Conservation (phyloP, 306 rosid species). For the Dalbergia cochinchinensis region DNA sequence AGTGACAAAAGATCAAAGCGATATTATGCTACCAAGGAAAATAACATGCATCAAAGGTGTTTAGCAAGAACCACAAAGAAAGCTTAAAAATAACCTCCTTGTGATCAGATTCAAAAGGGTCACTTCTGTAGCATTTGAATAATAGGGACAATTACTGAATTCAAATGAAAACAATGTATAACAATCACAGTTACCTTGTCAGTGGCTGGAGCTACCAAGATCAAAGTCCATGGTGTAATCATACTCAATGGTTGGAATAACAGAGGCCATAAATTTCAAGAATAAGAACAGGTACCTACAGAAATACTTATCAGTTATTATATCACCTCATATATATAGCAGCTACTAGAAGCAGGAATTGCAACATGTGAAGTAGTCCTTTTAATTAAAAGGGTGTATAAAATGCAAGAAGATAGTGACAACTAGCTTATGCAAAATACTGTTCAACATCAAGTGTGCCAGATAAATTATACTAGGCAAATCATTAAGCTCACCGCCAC, state of each 20-base stretch:
- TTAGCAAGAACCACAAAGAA: not conserved
- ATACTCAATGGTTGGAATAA: constrained; percentile 95
- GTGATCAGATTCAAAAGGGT: too few species aligned
- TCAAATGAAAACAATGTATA: constrained; percentile 3
- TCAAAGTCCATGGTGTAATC: constrained; percentile 98
- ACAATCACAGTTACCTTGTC: constrained; percentile 53
- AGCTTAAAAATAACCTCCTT: too few species aligned
- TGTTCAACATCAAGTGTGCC: not conserved
- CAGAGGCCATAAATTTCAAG: constrained; percentile 97
- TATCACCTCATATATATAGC: constrained; percentile 1
- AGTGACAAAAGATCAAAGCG: not conserved
- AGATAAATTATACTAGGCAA: not conserved
- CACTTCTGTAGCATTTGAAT: too few species aligned
- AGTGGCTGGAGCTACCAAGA: constrained; percentile 90
- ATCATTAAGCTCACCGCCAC: not conserved
- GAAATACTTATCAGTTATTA: constrained; percentile 5
- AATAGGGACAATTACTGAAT: not conserved
- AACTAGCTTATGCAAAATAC: not conserved
- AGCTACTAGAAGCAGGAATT: constrained; percentile 1
- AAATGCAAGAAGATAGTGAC: not conserved
- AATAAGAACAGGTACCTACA: constrained; percentile 92
- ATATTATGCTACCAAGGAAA: not conserved
- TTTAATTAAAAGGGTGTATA: not conserved
- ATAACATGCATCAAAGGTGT: not conserved
- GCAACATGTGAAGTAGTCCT: not conserved